Base-by-base conservation (phyloP, 352 stramenopile genomes). In the Pythium grandisporangium region DNA sequence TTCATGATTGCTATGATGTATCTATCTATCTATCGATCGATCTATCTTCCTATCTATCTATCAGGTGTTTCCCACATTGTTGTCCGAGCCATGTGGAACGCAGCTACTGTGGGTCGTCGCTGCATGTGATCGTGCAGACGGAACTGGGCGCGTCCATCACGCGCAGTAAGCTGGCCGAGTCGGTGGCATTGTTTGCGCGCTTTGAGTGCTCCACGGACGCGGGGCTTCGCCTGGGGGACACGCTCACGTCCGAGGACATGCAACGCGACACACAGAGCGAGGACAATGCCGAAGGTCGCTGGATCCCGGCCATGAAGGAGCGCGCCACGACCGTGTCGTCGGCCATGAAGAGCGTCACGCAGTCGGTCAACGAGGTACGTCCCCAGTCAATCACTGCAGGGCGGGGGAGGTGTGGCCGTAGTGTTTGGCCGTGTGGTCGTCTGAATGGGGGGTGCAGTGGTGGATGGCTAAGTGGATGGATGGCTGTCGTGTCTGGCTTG, bases 271-370 rank as follows among this genome's bases (percentile, higher is more conserved):
- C 58, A 22, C 73, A 86, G 48, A 72, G 54, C 6, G 70, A 84
- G 22, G 63, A 51, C 30, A 82, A 84, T 43, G 51, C 73, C 4
- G 68, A 81, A 14, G 66, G 73, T 2, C 53, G 60, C 25, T 85
- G 72, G 72, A 77, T 85, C 33, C 53, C 65, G 0, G 70, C 67
- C 2, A 33, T 63, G 0, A 50, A 61, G n/a, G 73, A 84, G 42
- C 63, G 66, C 3, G 63, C 61, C 7, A 65, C 63, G 1, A 47
- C 46, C 2, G 30, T 72, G 17, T 11, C 53, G 16, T 44, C 48
- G 2, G 35, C 48, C 17, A 48, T 64, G 34, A 35, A 53, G 37
- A 42, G 25, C 37, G 42, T 57, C 21, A 33, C 42, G 14, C 36
- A 49, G 16, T 24, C 49, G 37, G 42, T 51, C 30, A 32, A 22